Evolutionary conservation across 495 filamentous ascomycete genomes (phyloP).

Genomic region (Collariella sp.): DNA sequence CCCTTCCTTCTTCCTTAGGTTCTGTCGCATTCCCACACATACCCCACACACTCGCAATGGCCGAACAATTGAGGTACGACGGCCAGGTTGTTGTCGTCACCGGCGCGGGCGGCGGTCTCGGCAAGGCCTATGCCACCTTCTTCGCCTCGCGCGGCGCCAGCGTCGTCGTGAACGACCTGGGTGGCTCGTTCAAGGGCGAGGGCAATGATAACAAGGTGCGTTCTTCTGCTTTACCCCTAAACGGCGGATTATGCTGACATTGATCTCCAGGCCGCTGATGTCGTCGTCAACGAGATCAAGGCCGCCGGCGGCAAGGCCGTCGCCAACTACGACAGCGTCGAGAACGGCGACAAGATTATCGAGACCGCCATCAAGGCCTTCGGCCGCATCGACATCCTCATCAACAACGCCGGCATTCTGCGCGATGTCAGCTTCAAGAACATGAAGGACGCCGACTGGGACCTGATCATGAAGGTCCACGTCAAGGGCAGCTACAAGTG

Average conservation of each 20-base stretch:
- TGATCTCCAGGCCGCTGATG: constrained; percentile 68
- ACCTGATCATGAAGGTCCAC: constrained; percentile 86
- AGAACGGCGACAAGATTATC: constrained; percentile 90
- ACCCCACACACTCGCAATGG: constrained; percentile 44
- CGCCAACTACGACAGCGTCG: constrained; percentile 96
- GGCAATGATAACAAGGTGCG: constrained; percentile 76
- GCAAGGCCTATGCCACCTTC: constrained; percentile 86
- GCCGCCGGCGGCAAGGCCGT: constrained; percentile 91
- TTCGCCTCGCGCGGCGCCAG: constrained; percentile 89
- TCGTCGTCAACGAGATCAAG: constrained; percentile 90
- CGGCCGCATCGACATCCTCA: constrained; percentile 85
- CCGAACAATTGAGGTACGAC: constrained; percentile 78
- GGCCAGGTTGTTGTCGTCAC: constrained; percentile 96
- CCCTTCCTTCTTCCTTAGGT: constrained; percentile 1
- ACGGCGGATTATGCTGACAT: neutral
- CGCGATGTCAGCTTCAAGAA: constrained; percentile 98
- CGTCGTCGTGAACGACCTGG: constrained; percentile 95
- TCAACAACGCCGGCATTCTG: constrained; percentile 98
- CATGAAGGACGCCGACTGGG: constrained; percentile 96
- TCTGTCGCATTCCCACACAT: constrained; percentile 6
- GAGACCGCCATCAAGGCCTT: constrained; percentile 89
- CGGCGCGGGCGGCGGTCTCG: constrained; percentile 89
- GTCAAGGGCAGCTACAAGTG: constrained; percentile 96
- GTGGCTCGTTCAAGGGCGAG: constrained; percentile 90
- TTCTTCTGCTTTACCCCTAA: neutral